Conservation (phyloP, 306 rosid species). For the Pyrus bretschneideri region DNA sequence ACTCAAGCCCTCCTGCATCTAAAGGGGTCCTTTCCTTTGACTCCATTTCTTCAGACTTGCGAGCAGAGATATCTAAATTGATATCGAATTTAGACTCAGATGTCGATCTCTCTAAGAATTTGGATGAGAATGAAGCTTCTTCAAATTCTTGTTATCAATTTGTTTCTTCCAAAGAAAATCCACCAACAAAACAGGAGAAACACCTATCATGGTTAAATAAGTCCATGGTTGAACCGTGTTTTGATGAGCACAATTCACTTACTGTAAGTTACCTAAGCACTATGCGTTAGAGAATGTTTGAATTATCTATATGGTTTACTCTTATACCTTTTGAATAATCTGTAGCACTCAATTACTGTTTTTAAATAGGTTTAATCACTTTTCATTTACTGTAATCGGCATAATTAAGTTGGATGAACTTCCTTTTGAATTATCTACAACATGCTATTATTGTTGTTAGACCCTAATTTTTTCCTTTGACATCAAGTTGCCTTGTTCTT, state of each 20-base stretch:
- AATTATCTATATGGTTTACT: background rate
- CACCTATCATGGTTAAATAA: constrained; percentile 31
- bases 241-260: constrained; percentile 9
- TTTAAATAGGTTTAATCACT: background rate
- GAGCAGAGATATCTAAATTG: constrained; percentile 32
- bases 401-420: background rate
- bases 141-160: constrained; percentile 25
- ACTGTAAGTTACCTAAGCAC: background rate
- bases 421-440: background rate
- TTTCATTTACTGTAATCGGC: background rate
- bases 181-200: constrained; percentile 22
- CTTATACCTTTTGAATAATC: background rate
- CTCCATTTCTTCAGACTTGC: constrained; percentile 44
- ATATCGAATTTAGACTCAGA: constrained; percentile 10
- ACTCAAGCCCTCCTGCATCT: constrained; percentile 59
- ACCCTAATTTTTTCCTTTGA: background rate
- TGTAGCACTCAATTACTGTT: background rate
- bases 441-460: too few species aligned
- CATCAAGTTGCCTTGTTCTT: background rate
- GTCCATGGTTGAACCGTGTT: constrained; percentile 26
- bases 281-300: background rate
- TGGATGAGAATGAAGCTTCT: constrained; percentile 33
- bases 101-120: constrained; percentile 23
- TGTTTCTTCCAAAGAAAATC: constrained; percentile 27
- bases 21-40: constrained; percentile 33